Evolutionary conservation across 2,329 filamentous ascomycete species (phyloP).

Genomic region (Teratosphaeria destructans): DNA sequence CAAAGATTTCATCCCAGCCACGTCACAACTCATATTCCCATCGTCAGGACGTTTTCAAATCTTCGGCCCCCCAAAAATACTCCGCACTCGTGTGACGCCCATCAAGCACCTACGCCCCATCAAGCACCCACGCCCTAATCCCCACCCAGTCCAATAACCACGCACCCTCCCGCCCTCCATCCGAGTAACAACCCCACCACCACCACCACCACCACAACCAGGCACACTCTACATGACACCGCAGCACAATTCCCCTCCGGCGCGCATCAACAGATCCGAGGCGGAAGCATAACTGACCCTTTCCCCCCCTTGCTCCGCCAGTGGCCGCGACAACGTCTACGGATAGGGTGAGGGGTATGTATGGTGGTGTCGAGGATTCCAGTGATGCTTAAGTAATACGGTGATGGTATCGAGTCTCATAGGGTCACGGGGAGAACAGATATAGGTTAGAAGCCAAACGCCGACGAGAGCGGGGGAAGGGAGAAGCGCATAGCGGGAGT

Average conservation of each 20-base stretch:
- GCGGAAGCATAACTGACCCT: too few relatives aligned
- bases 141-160: slow-evolving; percentile 36
- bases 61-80: not conserved
- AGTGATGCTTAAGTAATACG: too few relatives aligned
- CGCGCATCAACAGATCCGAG: not conserved
- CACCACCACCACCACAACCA: slow-evolving; percentile 20
- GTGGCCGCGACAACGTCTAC: too few relatives aligned
- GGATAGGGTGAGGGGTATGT: not conserved
- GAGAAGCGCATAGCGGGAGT: too few relatives aligned
- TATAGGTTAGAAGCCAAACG: too few relatives aligned
- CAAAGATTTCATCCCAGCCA: not conserved
- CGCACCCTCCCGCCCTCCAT: slow-evolving; percentile 27
- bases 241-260: slow-evolving; percentile 31
- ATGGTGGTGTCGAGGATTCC: not conserved
- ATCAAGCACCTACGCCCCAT: slow-evolving; percentile 18
- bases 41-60: not conserved
- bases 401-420: too few relatives aligned
- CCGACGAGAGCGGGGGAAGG: too few relatives aligned
- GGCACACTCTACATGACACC: slow-evolving; percentile 25
- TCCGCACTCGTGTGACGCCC: not conserved
- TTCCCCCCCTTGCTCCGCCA: too few relatives aligned
- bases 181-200: slow-evolving; percentile 42
- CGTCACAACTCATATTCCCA: not conserved
- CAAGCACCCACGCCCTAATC: slow-evolving; percentile 36
- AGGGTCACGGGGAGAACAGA: too few relatives aligned